Conservation (phyloP, 345 rosid genomes). For the Gossypium anomalum region DNA sequence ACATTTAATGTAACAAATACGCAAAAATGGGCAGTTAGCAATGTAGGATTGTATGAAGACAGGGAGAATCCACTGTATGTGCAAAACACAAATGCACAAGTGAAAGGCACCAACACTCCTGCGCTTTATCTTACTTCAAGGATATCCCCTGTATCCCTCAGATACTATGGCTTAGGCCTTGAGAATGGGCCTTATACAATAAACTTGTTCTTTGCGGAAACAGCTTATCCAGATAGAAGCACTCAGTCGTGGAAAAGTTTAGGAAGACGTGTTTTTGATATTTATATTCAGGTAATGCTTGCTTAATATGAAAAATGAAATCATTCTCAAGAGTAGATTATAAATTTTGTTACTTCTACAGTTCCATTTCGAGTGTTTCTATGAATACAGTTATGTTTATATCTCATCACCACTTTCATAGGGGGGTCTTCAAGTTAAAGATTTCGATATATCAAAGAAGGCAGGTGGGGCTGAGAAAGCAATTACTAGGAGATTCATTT, state of each 20-base stretch:
- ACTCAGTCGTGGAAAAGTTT: slow-evolving; percentile 36
- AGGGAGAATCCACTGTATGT: slow-evolving; percentile 27
- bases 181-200: slow-evolving; percentile 25
- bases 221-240: slow-evolving; percentile 30
- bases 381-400: background rate
- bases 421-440: slow-evolving; percentile 25
- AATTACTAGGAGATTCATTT: slow-evolving; percentile 24
- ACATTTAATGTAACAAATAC: slow-evolving; percentile 25
- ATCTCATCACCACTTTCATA: slow-evolving; percentile 17
- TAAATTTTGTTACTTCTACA: background rate
- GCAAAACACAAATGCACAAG: slow-evolving; percentile 20
- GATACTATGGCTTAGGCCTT: slow-evolving; percentile 40
- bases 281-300: slow-evolving; percentile 42
- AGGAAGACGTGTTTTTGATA: slow-evolving; percentile 44
- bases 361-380: background rate
- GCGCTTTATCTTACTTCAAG: slow-evolving; percentile 39
- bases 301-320: background rate
- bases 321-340: background rate
- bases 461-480: slow-evolving; percentile 29
- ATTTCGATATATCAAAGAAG: slow-evolving; percentile 35
- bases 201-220: slow-evolving; percentile 49
- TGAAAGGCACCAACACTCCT: slow-evolving; percentile 34
- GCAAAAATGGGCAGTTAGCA: slow-evolving; percentile 57
- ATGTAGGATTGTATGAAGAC: slow-evolving; percentile 43
- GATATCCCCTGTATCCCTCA: slow-evolving; percentile 33